A percentile compares a stretch with the other conserved stretches of the same genome.
Evolutionary conservation across 108 stramenopile genomes (phyloP).

Genomic region (Pseudonitzschia delicatissima): DNA sequence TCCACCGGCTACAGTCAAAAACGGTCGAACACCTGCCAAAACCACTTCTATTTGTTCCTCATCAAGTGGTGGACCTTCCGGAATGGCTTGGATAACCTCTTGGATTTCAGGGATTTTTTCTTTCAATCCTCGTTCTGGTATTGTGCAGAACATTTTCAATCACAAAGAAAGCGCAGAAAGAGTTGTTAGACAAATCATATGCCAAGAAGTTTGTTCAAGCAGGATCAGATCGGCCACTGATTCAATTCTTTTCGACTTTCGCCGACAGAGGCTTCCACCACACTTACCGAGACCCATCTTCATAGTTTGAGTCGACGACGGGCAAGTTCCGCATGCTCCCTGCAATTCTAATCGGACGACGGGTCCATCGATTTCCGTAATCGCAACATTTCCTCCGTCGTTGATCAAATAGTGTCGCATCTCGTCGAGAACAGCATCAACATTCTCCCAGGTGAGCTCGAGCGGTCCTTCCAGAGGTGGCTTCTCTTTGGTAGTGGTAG

Average conservation of each 20-base stretch:
- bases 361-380: conserved; percentile 95
- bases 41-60: conserved; percentile 79
- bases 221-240: background rate
- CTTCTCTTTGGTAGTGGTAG: conserved; percentile 1
- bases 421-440: conserved; percentile 92
- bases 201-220: no score
- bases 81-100: conserved; percentile 93
- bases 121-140: conserved; percentile 10
- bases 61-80: conserved; percentile 84
- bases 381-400: conserved; percentile 93
- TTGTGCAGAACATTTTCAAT: background rate
- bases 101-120: conserved; percentile 92
- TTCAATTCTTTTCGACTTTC: background rate
- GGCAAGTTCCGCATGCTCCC: conserved; percentile 97
- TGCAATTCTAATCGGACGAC: conserved; percentile 91
- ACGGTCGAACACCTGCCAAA: conserved; percentile 93
- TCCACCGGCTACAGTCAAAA: conserved; percentile 93
- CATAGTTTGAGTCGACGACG: conserved; percentile 94
- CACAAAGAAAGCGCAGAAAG: no score
- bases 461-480: conserved; percentile 48
- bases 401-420: conserved; percentile 91
- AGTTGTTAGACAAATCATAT: no score
- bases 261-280: background rate
- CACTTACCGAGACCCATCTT: conserved; percentile 89
- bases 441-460: conserved; percentile 95